Evolutionary conservation across 1,139 yeast species (phyloP).

Genomic region (Zygotorulaspora mrakii): DNA sequence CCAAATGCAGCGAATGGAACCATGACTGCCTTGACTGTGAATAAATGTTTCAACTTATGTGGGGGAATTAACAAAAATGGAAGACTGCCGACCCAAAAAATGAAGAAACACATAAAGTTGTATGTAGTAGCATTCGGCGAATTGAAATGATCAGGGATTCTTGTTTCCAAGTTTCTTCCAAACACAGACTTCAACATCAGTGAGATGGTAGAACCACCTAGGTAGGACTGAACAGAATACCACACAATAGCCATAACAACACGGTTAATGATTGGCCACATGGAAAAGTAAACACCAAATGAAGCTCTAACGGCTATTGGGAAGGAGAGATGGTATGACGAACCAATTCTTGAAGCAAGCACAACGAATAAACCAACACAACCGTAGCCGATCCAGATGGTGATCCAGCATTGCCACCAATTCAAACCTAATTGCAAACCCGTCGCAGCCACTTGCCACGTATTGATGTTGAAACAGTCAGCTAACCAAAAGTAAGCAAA

Average conservation of each 20-base stretch:
- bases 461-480: slow-evolving; percentile 80
- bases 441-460: slow-evolving; percentile 88
- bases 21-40: slow-evolving; percentile 70
- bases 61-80: slow-evolving; percentile 82
- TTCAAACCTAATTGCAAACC: slow-evolving; percentile 70
- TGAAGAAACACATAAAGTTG: slow-evolving; percentile 66
- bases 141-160: slow-evolving; percentile 51
- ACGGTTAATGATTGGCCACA: slow-evolving; percentile 78
- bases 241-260: slow-evolving; percentile 81
- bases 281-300: slow-evolving; percentile 73
- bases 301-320: slow-evolving; percentile 71
- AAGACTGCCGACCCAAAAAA: slow-evolving; percentile 71
- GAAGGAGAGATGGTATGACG: slow-evolving; percentile 70
- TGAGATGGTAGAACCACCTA: slow-evolving; percentile 79
- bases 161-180: slow-evolving; percentile 52
- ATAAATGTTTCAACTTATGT: slow-evolving; percentile 73
- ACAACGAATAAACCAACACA: slow-evolving; percentile 61
- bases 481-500: slow-evolving; percentile 80
- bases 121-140: slow-evolving; percentile 58
- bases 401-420: slow-evolving; percentile 89
- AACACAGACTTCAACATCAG: slow-evolving; percentile 66
- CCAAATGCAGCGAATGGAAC: slow-evolving; percentile 80
- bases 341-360: slow-evolving; percentile 65
- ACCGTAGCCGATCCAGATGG: slow-evolving; percentile 73
- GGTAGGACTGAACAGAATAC: slow-evolving; percentile 80